Evolutionary conservation across 257 asterid genomes (phyloP), one percentile per base, ranked within the genome.

Genomic region (Scutellaria minor): DNA sequence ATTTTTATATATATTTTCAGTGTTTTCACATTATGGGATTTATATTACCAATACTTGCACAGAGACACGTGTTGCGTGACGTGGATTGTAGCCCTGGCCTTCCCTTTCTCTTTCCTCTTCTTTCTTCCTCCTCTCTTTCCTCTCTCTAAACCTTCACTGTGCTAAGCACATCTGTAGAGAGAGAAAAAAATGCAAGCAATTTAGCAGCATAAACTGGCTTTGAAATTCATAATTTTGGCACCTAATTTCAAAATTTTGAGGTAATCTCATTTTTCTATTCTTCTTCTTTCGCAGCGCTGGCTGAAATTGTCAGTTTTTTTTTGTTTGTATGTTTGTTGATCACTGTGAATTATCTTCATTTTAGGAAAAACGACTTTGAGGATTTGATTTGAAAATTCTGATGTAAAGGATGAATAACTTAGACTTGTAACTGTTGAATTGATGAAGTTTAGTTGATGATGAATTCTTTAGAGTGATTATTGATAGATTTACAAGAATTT

Each of bases 51-150:
- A 66, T 71, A 78, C 74, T 45, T 68, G 45, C 55, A 55, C 18
- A 45, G 47, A 63, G 89, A 89, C 96, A 89, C 98, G 97, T 93
- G 96, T 83, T 75, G 13, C 40, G 71, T 89, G 97, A 93, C 98
- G 92, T 89, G 98, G 95, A 80, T 53, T 77, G 84, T 77, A 82
- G 88, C 84, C 81, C 84, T 86, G 86, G 88, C 96, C 83, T 85
- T 72, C 82, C 82, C 62, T 60, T 74, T 74, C 75, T 68, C 65
- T 65, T 66, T 39, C 72, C 60, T 48, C 44, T 52, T 50, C 64
- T 72, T 65, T 18, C 76, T 10, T 9, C 70, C n/a, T 18, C 79
- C 56, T 37, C 56, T 37, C 79, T 45, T 59, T 50, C 70, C 84
- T 83, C 91, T 84, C 92, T 69, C 87, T 77, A 74, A 78, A 67